A percentile compares a stretch with the other conserved stretches of the same genome.
Conservation (phyloP, 345 rosid species). For the Noccaea bulbosa region DNA sequence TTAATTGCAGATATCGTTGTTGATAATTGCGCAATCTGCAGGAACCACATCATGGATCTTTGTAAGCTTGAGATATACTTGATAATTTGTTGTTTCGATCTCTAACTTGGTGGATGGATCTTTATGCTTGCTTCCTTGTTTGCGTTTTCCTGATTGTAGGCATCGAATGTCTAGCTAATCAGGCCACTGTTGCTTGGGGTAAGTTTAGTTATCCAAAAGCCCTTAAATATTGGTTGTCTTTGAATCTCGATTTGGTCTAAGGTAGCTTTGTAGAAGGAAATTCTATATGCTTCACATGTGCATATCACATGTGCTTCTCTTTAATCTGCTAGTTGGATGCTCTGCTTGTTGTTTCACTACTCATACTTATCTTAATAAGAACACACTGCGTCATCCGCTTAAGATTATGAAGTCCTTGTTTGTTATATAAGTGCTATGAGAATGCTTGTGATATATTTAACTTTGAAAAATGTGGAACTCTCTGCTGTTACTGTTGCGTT, state of each 20-base stretch:
- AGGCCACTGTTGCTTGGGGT: conserved; percentile 96
- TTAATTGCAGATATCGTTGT: conserved; percentile 75
- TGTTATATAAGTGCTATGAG: background rate
- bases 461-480: background rate
- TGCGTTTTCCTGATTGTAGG: conserved; percentile 43
- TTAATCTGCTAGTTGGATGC: background rate
- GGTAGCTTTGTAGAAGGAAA: too few species aligned
- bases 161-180: conserved; percentile 88
- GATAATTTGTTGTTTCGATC: conserved; percentile 3
- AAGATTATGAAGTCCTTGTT: background rate
- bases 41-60: conserved; percentile 89
- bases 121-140: too few species aligned
- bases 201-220: conserved; percentile 11
- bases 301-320: background rate
- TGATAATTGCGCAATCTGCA: conserved; percentile 86
- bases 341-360: background rate
- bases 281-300: background rate
- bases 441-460: background rate
- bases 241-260: too few species aligned
- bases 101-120: background rate
- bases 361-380: background rate
- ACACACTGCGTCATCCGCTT: background rate
- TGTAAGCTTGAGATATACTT: conserved; percentile 46
- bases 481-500: background rate
- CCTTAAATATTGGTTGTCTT: background rate